Conservation (phyloP, 2,329 filamentous ascomycete species). For the Monosporascus ibericus region DNA sequence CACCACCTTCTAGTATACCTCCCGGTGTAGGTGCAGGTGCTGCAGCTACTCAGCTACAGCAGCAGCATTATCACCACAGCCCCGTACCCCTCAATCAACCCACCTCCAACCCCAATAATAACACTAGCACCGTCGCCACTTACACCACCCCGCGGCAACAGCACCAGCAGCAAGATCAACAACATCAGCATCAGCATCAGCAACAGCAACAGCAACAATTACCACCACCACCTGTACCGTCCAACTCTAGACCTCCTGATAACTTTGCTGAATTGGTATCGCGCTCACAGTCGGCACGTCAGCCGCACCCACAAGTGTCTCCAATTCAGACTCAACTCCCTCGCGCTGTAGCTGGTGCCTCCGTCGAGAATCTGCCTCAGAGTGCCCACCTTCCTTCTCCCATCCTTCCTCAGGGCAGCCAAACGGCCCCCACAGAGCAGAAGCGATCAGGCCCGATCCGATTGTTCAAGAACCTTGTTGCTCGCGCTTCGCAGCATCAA, state of each 20-base stretch:
- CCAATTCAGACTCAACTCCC: conserved; percentile 27
- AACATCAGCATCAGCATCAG: conserved; percentile 8
- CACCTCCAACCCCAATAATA: conserved; percentile 26
- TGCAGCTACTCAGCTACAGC: conserved; percentile 4
- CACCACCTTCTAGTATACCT: neutral
- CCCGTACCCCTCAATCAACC: conserved; percentile 13
- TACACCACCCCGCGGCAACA: conserved; percentile 18
- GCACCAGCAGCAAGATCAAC: conserved; percentile 22
- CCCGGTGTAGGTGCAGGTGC: neutral
- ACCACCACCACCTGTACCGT: conserved; percentile 22
- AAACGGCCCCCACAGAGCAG: conserved; percentile 29
- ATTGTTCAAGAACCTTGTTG: conserved; percentile 49
- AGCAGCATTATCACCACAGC: conserved; percentile 11
- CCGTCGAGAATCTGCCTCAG: conserved; percentile 35
- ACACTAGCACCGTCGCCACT: conserved; percentile 20
- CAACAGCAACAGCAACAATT: conserved; percentile 20
- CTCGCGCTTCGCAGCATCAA: conserved; percentile 26
- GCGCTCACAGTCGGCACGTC: conserved; percentile 48
- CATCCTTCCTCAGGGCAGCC: conserved; percentile 14
- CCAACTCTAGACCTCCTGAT: conserved; percentile 28
- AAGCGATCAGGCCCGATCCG: conserved; percentile 45
- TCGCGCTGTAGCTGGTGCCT: conserved; percentile 31
- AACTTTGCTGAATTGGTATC: conserved; percentile 44
- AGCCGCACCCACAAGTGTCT: conserved; percentile 28
- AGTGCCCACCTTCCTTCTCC: conserved; percentile 22